Conservation (phyloP, 2,329 filamentous ascomycete genomes). For the Setomelanomma holmii region DNA sequence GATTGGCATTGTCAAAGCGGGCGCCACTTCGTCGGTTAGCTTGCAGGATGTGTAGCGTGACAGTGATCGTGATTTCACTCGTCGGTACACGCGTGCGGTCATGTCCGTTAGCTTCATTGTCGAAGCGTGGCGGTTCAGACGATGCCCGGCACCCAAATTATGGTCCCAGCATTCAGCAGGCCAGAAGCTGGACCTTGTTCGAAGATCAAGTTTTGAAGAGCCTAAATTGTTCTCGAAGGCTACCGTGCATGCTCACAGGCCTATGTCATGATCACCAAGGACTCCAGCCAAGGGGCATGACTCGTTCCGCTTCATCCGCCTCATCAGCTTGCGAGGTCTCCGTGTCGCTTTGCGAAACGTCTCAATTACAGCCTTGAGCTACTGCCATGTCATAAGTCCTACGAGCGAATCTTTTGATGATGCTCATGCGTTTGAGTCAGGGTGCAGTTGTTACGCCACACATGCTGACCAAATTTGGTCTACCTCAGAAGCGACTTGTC, state of each 20-base stretch:
- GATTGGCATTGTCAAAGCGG: slow-evolving; percentile 19
- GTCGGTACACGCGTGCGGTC: slow-evolving; percentile 8
- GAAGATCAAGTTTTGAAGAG: slow-evolving; percentile 7
- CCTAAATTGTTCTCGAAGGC: slow-evolving; percentile 17
- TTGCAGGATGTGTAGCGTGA: slow-evolving; percentile 16
- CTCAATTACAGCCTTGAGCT: slow-evolving; percentile 1
- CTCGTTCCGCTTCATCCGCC: slow-evolving; percentile 16
- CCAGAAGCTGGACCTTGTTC: slow-evolving; percentile 7
- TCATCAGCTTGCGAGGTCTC: not conserved
- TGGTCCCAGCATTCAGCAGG: too few relatives aligned
- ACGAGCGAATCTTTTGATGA: not conserved
- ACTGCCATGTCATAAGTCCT: not conserved
- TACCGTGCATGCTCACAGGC: slow-evolving; percentile 11
- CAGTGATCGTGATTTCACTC: slow-evolving; percentile 3
- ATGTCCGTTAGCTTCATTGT: slow-evolving; percentile 19
- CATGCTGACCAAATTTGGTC: not conserved
- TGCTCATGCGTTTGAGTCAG: not conserved
- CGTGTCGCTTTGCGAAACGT: not conserved
- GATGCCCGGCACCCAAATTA: too few relatives aligned
- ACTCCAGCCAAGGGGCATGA: slow-evolving; percentile 17
- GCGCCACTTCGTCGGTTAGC: slow-evolving; percentile 18
- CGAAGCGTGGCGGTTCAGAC: slow-evolving; percentile 6
- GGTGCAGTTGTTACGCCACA: not conserved
- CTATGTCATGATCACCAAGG: not conserved
- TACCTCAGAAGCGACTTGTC: not conserved